Percentiles rank a stretch among this genome's conserved stretches.
Evolutionary conservation across 2,329 filamentous ascomycete genomes (phyloP).

Genomic region (Epichloe sylvatica): DNA sequence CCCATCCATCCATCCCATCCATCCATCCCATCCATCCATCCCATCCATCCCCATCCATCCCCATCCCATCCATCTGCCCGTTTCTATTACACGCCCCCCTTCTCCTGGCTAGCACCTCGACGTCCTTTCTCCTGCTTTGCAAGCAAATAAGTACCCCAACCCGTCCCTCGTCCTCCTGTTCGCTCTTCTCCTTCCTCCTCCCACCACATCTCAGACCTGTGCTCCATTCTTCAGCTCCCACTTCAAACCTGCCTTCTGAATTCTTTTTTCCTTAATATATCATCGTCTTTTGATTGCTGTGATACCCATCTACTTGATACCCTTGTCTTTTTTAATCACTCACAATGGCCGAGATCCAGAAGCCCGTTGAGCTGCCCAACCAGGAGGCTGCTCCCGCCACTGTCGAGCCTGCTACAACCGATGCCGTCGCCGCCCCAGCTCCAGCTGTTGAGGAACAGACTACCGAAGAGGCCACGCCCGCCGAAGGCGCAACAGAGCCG

Average conservation of each 20-base stretch:
- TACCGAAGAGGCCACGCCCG: constrained; percentile 23
- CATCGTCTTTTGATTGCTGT: constrained; percentile 31
- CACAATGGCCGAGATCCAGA: constrained; percentile 62
- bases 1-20: too few relatives aligned
- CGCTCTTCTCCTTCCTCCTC: constrained; percentile 16
- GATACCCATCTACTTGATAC: constrained; percentile 36
- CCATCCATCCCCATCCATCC: background rate
- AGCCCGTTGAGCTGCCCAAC: constrained; percentile 38
- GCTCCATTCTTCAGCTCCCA: constrained; percentile 11
- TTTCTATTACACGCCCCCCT: constrained; percentile 5
- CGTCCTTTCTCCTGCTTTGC: constrained; percentile 7
- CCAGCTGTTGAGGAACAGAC: constrained; percentile 26
- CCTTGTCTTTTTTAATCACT: constrained; percentile 22
- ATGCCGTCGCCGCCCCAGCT: constrained; percentile 24
- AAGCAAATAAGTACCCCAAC: constrained; percentile 30
- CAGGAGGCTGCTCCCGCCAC: constrained; percentile 35
- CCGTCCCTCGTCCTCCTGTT: constrained; percentile 16
- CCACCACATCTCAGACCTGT: constrained; percentile 20
- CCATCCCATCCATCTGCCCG: background rate
- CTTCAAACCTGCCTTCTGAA: constrained; percentile 21
- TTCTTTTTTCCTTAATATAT: constrained; percentile 25
- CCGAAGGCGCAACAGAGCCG: constrained; percentile 24
- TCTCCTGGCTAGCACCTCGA: constrained; percentile 6
- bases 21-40: too few relatives aligned
- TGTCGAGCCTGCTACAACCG: constrained; percentile 11